These are phyloP conservation scores for Schizochytrium sp. DNA, from an alignment of 108 stramenopile genomes.

Conservation along the genomic window DNA sequence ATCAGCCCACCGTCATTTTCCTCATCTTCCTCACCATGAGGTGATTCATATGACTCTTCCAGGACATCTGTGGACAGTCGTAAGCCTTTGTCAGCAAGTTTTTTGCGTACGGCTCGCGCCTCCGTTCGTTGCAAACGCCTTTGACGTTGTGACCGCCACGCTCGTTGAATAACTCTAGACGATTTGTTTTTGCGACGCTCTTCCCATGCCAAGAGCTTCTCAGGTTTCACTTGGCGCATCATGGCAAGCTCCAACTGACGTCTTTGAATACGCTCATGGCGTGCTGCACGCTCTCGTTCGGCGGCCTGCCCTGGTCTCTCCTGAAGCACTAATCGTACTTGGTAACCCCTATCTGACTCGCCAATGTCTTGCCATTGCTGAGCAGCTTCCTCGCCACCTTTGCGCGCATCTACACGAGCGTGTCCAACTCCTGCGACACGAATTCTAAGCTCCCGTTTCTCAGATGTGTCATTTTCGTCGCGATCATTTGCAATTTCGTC, in stretches of 20 bases:
- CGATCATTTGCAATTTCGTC: not conserved
- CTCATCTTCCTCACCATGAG: not conserved
- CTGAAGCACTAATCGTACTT: slow-evolving; percentile 32
- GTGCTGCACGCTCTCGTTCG: not conserved
- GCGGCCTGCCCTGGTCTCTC: not conserved
- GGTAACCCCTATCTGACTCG: not conserved
- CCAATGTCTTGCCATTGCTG: not conserved
- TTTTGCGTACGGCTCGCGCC: not conserved
- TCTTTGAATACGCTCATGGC: slow-evolving; percentile 24
- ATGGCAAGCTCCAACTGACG: slow-evolving; percentile 31
- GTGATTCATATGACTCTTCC: not conserved
- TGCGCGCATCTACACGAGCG: not conserved
- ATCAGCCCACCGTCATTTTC: not conserved
- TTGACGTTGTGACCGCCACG: not conserved
- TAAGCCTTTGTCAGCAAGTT: not conserved
- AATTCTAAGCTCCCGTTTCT: not conserved
- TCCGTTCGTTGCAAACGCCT: not conserved
- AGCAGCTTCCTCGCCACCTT: not conserved
- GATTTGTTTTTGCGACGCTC: not conserved
- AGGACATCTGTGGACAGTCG: not conserved
- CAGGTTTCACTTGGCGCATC: not conserved
- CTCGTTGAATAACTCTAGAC: not conserved
- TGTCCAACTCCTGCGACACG: slow-evolving; percentile 31
- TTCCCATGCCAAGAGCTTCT: slow-evolving; percentile 47
- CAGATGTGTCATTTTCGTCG: not conserved